These are phyloP conservation scores for Russula lepida DNA, from an alignment of 768 basidiomycete species.

Conservation along the genomic window DNA sequence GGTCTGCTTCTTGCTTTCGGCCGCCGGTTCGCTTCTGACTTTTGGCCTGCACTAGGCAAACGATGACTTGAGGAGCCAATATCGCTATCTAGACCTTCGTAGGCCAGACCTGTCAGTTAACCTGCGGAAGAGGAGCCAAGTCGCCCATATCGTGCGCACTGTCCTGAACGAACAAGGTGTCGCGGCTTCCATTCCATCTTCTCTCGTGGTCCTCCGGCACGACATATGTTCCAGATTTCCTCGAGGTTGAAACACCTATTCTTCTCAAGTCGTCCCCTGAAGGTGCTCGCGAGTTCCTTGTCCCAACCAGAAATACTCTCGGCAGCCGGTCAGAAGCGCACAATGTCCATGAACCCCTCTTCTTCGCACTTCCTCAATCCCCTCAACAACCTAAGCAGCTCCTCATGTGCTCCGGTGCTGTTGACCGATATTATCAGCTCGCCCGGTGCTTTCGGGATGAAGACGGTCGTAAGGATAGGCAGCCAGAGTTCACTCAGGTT, in stretches of 20 bases:
- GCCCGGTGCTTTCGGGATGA: slow-evolving; percentile 95
- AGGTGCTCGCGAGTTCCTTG: slow-evolving; percentile 73
- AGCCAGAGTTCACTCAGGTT: slow-evolving; percentile 95
- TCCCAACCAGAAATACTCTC: slow-evolving; percentile 15
- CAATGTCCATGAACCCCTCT: slow-evolving; percentile 37
- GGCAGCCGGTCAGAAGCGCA: slow-evolving; percentile 11
- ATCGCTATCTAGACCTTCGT: slow-evolving; percentile 85
- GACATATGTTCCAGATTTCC: slow-evolving; percentile 52
- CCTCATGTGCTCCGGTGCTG: slow-evolving; percentile 78
- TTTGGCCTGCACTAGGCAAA: slow-evolving; percentile 47
- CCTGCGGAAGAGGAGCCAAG: slow-evolving; percentile 70
- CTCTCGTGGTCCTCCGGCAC: slow-evolving; percentile 13
- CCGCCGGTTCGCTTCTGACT: neutral
- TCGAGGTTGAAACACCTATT: slow-evolving; percentile 90
- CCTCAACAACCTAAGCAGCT: slow-evolving; percentile 96
- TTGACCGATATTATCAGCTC: slow-evolving; percentile 90
- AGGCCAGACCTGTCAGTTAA: slow-evolving; percentile 66
- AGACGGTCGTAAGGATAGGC: slow-evolving; percentile 88
- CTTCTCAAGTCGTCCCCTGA: slow-evolving; percentile 89
- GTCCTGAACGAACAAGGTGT: slow-evolving; percentile 66
- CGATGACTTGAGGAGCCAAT: slow-evolving; percentile 77
- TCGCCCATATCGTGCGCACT: slow-evolving; percentile 70
- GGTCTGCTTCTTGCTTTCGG: slow-evolving; percentile 38
- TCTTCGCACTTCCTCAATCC: slow-evolving; percentile 89
- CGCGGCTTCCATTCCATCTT: slow-evolving; percentile 23